phyloP scores from a whole-genome alignment of 768 basidiomycete genomes.

The Glaciozyma martinii region DNA sequence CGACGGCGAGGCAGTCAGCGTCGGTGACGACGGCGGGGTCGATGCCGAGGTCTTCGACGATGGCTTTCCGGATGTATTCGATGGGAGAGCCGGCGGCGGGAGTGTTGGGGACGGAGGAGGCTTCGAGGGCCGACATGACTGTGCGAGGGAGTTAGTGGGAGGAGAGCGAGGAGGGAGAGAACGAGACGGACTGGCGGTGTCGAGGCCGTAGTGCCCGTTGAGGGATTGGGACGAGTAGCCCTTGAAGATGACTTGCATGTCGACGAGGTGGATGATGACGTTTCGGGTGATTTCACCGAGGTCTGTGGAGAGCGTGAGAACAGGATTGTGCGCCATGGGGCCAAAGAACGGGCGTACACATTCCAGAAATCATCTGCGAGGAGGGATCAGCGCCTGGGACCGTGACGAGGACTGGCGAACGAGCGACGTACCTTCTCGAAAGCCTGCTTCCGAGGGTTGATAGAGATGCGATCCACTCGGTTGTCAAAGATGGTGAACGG shows the following conservation, averaged over 20 bases:
- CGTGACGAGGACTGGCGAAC: slow-evolving; percentile 50
- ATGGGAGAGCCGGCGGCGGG: slow-evolving; percentile 15
- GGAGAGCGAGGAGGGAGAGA: slow-evolving; percentile 58
- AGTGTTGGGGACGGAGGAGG: slow-evolving; percentile 24
- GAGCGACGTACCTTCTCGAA: slow-evolving; percentile 97
- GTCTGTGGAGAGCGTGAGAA: slow-evolving; percentile 41
- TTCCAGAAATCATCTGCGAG: slow-evolving; percentile 74
- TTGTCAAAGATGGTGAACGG: slow-evolving; percentile 86
- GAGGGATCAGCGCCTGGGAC: background rate
- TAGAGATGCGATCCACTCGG: slow-evolving; percentile 80
- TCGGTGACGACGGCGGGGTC: slow-evolving; percentile 40
- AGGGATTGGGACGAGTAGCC: slow-evolving; percentile 63
- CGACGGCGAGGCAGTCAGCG: slow-evolving; percentile 56
- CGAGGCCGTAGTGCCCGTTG: slow-evolving; percentile 88
- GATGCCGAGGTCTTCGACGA: slow-evolving; percentile 18
- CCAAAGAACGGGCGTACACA: slow-evolving; percentile 49
- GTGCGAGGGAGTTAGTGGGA: slow-evolving; percentile 26
- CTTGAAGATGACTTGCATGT: slow-evolving; percentile 54
- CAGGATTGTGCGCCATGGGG: background rate
- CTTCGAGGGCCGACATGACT: slow-evolving; percentile 36
- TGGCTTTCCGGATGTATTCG: slow-evolving; percentile 13
- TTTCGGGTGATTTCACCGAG: slow-evolving; percentile 88
- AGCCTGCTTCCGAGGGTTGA: slow-evolving; percentile 78
- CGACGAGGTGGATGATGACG: slow-evolving; percentile 61
- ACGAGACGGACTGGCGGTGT: slow-evolving; percentile 82